These are phyloP conservation scores for Zymoseptoria pseudotritici DNA, from an alignment of 2,329 filamentous ascomycete species.

Conservation along the genomic window DNA sequence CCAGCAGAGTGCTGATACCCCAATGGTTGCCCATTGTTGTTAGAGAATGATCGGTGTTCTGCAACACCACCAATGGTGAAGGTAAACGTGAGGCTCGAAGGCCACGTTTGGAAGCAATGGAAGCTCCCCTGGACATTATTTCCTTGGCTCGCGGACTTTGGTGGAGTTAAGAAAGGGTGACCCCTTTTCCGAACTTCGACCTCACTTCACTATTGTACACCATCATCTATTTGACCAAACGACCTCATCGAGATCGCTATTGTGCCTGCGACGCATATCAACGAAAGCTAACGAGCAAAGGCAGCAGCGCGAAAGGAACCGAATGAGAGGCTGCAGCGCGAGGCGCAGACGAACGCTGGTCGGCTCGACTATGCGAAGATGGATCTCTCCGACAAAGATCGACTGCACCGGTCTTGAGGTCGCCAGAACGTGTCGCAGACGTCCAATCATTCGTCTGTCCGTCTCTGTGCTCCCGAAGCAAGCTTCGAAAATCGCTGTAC, in stretches of 20 bases:
- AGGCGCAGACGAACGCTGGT: slow-evolving; percentile 74
- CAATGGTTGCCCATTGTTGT: slow-evolving; percentile 19
- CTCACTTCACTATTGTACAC: not conserved
- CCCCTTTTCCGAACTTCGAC: not conserved
- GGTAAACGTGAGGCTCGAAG: not conserved
- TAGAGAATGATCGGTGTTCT: not conserved
- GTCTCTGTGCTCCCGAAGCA: too few relatives aligned
- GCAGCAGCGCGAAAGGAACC: too few relatives aligned
- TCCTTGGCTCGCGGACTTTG: not conserved
- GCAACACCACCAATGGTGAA: slow-evolving; percentile 2
- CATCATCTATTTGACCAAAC: not conserved
- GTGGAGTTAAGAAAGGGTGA: not conserved
- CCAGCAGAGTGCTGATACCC: slow-evolving; percentile 17
- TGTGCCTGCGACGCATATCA: not conserved
- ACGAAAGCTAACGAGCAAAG: not conserved
- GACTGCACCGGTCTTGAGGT: slow-evolving; percentile 76
- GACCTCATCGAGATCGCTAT: not conserved
- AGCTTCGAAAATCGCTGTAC: too few relatives aligned
- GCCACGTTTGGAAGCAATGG: slow-evolving; percentile 6
- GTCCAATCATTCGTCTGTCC: too few relatives aligned
- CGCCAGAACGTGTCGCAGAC: slow-evolving; percentile 44
- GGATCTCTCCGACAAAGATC: slow-evolving; percentile 78
- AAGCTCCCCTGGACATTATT: not conserved
- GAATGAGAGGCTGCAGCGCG: slow-evolving; percentile 74
- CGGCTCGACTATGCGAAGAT: slow-evolving; percentile 74